Evolutionary conservation across 164 flowering plant genomes (phyloP), one percentile per base, ranked within the genome.

Genomic region (Berberis thunbergii): DNA sequence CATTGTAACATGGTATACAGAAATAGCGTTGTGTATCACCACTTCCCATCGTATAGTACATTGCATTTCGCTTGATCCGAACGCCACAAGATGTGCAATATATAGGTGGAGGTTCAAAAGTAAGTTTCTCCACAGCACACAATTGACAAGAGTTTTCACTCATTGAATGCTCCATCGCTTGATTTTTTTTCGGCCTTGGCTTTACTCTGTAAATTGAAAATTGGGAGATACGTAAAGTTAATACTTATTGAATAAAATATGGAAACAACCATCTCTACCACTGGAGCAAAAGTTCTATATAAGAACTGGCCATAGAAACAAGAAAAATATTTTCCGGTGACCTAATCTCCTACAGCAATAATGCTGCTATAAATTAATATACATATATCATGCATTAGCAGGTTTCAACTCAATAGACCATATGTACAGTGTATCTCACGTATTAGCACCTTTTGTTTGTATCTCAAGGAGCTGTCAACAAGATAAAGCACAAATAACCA

Each of bases 181-280:
- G 97, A 76, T 89, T 94, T 74, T 91, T n/a, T 94, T 70, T 94
- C 99, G 46, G 87, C 99, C 80, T 94, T 94, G 8, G 97, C 87
- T 81, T 87, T 94, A 70, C 96, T 94, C 99, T 94, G 85, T 53
- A 43, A 58, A 13, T 11, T 1, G 39, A 62, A 63, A 52, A 40
- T 41, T 59, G 11, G 13, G 10, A 49, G 52, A 57, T 39, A 68
- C 53, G 50, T 9, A 54, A 43, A 67, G 40, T 62, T 45, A 55
- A 8, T 45, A 8, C 48, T 48, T 52, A 52, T 10, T 4, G 9
- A 52, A 11, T 52, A 26, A 26, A 26, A 26, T 26, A 26, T 26
- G 26, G 26, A 26, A 26, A 26, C 26, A 26, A 26, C 26, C 26
- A 26, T 26, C 26, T 26, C 26, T 26, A 26, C 26, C 26, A 26